These are phyloP conservation scores for Aspergillus sclerotioniger DNA, from an alignment of 495 filamentous ascomycete genomes.

Conservation along the genomic window DNA sequence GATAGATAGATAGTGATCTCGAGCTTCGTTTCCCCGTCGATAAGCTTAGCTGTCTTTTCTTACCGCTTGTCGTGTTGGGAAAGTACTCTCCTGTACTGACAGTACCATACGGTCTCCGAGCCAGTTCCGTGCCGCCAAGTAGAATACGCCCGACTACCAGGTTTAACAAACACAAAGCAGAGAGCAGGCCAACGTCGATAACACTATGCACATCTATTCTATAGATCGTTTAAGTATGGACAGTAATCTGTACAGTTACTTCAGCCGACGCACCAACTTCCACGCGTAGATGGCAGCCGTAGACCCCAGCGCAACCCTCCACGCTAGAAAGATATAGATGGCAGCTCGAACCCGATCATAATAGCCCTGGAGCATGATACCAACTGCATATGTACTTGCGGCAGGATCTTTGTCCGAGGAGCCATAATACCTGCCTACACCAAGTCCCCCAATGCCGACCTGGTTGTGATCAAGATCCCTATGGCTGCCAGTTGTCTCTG, in stretches of 20 bases:
- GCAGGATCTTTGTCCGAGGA: slow-evolving; percentile 26
- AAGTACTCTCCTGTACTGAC: background rate
- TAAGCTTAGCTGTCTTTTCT: background rate
- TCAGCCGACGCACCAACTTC: slow-evolving; percentile 26
- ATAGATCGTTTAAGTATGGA: background rate
- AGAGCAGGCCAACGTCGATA: background rate
- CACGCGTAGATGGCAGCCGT: slow-evolving; percentile 32
- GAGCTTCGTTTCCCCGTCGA: background rate
- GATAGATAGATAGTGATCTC: no score
- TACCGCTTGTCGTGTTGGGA: background rate
- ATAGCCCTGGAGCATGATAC: slow-evolving; percentile 67
- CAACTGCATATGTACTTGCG: slow-evolving; percentile 48
- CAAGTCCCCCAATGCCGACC: slow-evolving; percentile 46
- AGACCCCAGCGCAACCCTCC: slow-evolving; percentile 37
- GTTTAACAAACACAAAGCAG: background rate
- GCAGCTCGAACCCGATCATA: slow-evolving; percentile 61
- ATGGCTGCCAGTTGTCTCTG: slow-evolving; percentile 12
- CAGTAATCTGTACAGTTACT: background rate
- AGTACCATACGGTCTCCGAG: background rate
- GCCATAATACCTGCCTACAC: slow-evolving; percentile 45
- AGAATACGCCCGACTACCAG: background rate
- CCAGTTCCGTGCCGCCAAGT: no score
- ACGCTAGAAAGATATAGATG: slow-evolving; percentile 50
- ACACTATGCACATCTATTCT: background rate
- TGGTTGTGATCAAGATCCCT: slow-evolving; percentile 36